Evolutionary conservation across 1,139 yeast genomes (phyloP), one percentile per base, ranked within the genome.

Genomic region (Eremothecium cymbalariae): DNA sequence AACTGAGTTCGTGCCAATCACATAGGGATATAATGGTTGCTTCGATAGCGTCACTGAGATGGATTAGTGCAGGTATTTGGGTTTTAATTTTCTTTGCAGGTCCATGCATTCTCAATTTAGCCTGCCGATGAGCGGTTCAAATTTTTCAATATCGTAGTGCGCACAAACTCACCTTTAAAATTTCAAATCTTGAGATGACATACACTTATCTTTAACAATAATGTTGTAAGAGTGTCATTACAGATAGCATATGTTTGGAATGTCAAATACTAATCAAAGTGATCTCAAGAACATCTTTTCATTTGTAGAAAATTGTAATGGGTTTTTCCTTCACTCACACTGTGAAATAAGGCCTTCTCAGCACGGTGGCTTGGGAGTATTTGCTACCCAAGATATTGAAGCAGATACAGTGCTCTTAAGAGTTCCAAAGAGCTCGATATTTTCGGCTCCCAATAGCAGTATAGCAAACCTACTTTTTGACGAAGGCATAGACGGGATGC

Each of bases 291-390:
- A 38, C 3, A 58, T 67, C 8, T 28, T 64, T 3, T 38, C 50
- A 14, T 78, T 83, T 79, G 64, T 77, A 11, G 42, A 55, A 18
- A 54, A 61, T 2, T 75, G 75, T 18, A 64, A 64, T 16, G 59
- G 65, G 4, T 53, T 47, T 40, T 75, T 80, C 72, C 64, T 71
- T 40, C 45, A 58, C 4, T 65, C 63, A 1, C 50, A 64, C 11
- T 55, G 80, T 29, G 65, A 63, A 18, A 59, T 80, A 2, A 63
- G 59, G 31, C 42, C 50, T 11, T 78, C 90, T 0, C 48, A 60
- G 5, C 43, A 63, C 6, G 85, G 88, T 2, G 94, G 95, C 0
- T 48, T 75, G 3, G 95, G 95, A 3, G 93, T 85, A 1, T 82
- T 79, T 55, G 75, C 81, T 5, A 57, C 55, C 28, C 47, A 55